Percentiles rank a stretch among this genome's conserved stretches.
These are phyloP conservation scores for Fonsecaea erecta DNA, from an alignment of 2,329 filamentous ascomycete genomes.

Conservation along the genomic window DNA sequence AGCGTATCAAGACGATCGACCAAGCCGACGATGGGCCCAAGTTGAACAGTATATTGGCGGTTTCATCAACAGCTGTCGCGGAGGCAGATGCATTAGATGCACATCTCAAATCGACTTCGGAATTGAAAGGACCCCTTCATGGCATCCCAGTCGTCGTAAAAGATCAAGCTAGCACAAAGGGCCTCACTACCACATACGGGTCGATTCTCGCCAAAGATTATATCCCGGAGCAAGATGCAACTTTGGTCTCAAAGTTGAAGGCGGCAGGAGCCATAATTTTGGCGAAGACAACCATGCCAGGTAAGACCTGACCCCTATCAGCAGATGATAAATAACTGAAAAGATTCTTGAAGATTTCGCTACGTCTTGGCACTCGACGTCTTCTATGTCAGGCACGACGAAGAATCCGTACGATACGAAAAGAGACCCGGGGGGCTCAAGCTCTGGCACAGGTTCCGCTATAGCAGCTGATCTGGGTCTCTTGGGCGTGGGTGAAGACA, in stretches of 20 bases:
- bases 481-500: constrained; percentile 61
- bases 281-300: constrained; percentile 58
- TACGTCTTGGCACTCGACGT: constrained; percentile 65
- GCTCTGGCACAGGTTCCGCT: constrained; percentile 66
- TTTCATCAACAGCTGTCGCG: constrained; percentile 56
- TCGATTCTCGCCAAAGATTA: constrained; percentile 48
- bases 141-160: constrained; percentile 64
- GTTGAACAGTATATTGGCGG: constrained; percentile 38
- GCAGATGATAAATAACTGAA: not conserved
- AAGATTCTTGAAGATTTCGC: constrained; percentile 43
- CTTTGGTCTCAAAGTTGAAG: constrained; percentile 56
- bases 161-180: constrained; percentile 66
- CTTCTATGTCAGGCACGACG: constrained; percentile 66
- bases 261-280: constrained; percentile 58
- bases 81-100: constrained; percentile 55
- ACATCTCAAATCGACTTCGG: constrained; percentile 44
- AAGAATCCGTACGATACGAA: constrained; percentile 67
- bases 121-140: constrained; percentile 51
- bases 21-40: constrained; percentile 15
- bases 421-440: constrained; percentile 68
- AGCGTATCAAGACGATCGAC: constrained; percentile 21
- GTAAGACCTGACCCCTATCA: constrained; percentile 3
- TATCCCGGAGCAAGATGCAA: constrained; percentile 55
- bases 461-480: constrained; percentile 64
- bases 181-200: constrained; percentile 62